Conservation (phyloP, 768 basidiomycete species). For the Dentipellis sp. region DNA sequence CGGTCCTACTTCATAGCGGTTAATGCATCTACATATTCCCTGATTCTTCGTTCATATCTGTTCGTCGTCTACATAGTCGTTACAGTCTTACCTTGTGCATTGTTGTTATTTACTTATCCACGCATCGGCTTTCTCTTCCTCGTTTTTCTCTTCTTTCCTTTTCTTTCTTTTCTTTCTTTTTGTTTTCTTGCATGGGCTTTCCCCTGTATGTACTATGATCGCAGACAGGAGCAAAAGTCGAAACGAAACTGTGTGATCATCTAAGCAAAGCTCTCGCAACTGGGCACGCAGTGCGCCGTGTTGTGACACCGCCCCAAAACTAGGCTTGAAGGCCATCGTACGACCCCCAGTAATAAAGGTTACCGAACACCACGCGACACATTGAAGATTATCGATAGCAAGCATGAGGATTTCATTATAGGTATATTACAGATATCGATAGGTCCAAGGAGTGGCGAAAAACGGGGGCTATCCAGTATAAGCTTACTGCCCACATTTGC, state of each 20-base stretch:
- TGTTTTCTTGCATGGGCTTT: conserved; percentile 1
- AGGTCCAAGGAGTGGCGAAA: too few species aligned
- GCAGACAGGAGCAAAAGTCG: not conserved
- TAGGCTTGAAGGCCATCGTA: too few species aligned
- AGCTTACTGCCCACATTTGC: too few species aligned
- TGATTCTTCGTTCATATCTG: conserved; percentile 7
- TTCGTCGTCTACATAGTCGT: conserved; percentile 1
- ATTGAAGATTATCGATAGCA: too few species aligned
- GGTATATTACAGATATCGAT: too few species aligned
- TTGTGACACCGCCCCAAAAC: too few species aligned
- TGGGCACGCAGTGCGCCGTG: too few species aligned
- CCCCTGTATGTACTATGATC: conserved; percentile 4
- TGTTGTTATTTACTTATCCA: conserved; percentile 6
- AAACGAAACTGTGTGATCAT: not conserved
- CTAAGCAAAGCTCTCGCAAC: too few species aligned
- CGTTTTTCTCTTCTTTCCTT: not conserved
- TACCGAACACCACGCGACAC: too few species aligned
- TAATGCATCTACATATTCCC: conserved; percentile 13
- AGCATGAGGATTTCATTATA: too few species aligned
- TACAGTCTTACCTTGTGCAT: conserved; percentile 5
- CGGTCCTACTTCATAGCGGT: conserved; percentile 2
- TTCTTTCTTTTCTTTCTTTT: not conserved
- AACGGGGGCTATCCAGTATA: too few species aligned
- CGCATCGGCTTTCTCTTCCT: conserved; percentile 5
- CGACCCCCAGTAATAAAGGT: too few species aligned